Evolutionary conservation across 2,329 filamentous ascomycete species (phyloP), one percentile per base, ranked within the genome.

Genomic region (Samsoniella hepiali): DNA sequence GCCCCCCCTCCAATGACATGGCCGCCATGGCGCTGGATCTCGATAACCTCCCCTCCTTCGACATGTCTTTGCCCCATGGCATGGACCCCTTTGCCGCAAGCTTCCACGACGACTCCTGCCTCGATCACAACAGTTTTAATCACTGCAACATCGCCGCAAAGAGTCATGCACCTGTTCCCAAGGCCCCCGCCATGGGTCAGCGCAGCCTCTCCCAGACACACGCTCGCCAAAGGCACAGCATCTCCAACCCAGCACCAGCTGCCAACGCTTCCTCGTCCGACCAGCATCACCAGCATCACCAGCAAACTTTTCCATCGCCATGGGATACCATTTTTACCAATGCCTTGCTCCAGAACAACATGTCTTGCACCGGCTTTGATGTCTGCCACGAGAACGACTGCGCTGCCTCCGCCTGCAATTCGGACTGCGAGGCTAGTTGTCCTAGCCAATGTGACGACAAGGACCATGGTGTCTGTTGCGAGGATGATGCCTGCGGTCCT

Each of bases 341-440:
- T 2, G 49, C 11, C 29, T 50, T 42, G 22, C 57, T 57, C 44
- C 53, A 29, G 59, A 65, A 50, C 64, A 62, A 34, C 51, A 57
- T 45, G 42, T 5, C 55, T 11, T 63, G 60, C 36, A 13, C 42
- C 38, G 61, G 38, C 50, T 60, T 63, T 10, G 45, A 63, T 22
- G 45, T 47, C 40, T 63, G 60, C 51, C 60, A 62, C 15, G 65
- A 68, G 50, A 67, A 71, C 47, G 74, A 74, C 47, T 72, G 69
- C 50, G 69, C 68, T 11, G 59, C 59, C 32, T 74, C 75, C 22
- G 68, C 71, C 55, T 77, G 76, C 68, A 72, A 68, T 64, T 76
- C 74, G 22, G 68, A 73, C 13, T 78, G 76, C 60, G 73, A 70
- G 7, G 70, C 69, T 53, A 72, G 67, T 42, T 77, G 76, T 55